A percentile compares a stretch with the other conserved stretches of the same genome.
Evolutionary conservation across 129 eudicot genomes (phyloP).

Genomic region (Flaveria bidentis): DNA sequence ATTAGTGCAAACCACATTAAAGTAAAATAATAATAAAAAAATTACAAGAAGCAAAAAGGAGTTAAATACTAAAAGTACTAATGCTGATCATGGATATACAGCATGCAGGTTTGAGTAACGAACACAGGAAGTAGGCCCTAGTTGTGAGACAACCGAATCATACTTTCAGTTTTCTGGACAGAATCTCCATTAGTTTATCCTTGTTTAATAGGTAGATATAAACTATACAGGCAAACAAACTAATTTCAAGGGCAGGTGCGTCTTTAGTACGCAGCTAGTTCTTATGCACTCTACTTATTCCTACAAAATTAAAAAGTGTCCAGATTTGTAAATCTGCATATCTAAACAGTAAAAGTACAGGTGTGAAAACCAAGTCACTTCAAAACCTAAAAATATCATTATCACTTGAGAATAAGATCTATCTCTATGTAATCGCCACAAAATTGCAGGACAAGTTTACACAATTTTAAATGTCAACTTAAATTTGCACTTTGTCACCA

Average conservation of each 20-base stretch:
- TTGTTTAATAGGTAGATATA: neutral
- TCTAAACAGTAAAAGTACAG: neutral
- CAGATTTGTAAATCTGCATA: neutral
- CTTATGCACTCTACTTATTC: neutral
- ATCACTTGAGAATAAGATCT: neutral
- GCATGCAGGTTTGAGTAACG: neutral
- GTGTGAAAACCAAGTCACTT: constrained; percentile 13
- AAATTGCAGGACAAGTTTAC: constrained; percentile 7
- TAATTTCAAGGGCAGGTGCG: neutral
- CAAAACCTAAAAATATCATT: constrained; percentile 9
- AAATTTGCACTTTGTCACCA: neutral
- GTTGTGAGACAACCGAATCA: constrained; percentile 8
- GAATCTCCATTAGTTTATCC: neutral
- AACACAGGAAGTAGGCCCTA: neutral
- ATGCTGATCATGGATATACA: constrained; percentile 2
- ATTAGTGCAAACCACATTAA: neutral
- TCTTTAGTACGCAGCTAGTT: constrained; percentile 1
- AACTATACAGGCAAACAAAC: neutral
- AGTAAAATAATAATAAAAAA: neutral
- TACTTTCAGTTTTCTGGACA: neutral
- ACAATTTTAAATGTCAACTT: neutral
- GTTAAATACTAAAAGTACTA: neutral
- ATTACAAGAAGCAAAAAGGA: neutral
- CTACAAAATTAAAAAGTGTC: neutral
- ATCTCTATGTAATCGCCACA: neutral